A percentile compares a stretch with the other conserved stretches of the same genome.
phyloP scores from a whole-genome alignment of 208 protist species.

The Ichthyophonus hoferi region DNA sequence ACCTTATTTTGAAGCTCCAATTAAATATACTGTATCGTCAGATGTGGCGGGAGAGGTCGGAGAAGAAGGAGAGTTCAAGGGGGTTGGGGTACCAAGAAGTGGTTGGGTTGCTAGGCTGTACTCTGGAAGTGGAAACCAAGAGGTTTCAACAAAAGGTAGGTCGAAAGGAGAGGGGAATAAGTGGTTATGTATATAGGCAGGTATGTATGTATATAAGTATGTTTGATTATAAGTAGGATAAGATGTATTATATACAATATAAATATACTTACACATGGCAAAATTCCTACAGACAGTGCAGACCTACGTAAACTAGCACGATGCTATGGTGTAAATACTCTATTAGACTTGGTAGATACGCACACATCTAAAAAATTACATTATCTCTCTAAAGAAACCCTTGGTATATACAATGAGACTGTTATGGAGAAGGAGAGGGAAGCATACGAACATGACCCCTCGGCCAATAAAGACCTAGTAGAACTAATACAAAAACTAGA shows the following conservation, averaged over 20 bases:
- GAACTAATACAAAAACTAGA: background rate
- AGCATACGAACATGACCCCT: background rate
- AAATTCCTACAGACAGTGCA: background rate
- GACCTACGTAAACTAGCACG: background rate
- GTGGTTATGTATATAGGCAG: too few species aligned
- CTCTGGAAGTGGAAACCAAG: background rate
- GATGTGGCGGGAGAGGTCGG: background rate
- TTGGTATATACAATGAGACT: slow-evolving; percentile 18
- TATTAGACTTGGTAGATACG: background rate
- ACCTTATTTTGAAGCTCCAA: slow-evolving; percentile 1
- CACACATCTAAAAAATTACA: background rate
- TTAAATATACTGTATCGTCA: background rate
- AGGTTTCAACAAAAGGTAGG: background rate
- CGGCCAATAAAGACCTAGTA: background rate
- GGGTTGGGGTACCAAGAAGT: background rate
- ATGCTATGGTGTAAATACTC: background rate
- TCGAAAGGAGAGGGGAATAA: too few species aligned
- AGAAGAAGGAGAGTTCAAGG: too few species aligned
- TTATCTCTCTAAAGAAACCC: background rate
- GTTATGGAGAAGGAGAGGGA: background rate
- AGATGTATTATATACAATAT: too few species aligned
- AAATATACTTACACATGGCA: too few species aligned
- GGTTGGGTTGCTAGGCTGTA: slow-evolving; percentile 27
- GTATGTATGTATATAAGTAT: too few species aligned
- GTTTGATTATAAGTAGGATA: too few species aligned